Evolutionary conservation across 1,284 basidiomycete genomes (phyloP), one percentile per base, ranked within the genome.

Genomic region (Jaminaea rosea): DNA sequence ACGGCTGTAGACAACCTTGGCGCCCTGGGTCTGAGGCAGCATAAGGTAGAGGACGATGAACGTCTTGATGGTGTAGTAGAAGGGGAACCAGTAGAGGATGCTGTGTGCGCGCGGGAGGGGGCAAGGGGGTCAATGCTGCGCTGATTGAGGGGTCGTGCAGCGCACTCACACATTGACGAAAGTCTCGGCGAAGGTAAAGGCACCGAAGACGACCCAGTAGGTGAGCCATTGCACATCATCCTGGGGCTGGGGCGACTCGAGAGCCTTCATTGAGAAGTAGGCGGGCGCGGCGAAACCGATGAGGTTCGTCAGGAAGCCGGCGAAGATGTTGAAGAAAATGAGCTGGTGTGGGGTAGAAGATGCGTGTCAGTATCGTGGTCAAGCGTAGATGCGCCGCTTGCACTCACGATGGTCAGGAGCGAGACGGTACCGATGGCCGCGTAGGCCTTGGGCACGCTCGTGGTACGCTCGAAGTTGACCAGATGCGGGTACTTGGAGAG

Each of bases 401-500:
- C 26, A 62, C 62, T 54, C 54, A 72, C 67, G 29, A 72, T 50
- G 46, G 69, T 67, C 62, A 76, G 73, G 73, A 91, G 75, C 51
- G 79, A 67, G 58, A 84, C 78, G 59, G 81, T 80, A 55, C 86
- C 88, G 65, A 96, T 77, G 67, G 87, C 88, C 60, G 84, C 81
- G 77, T 93, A 92, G 17, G 88, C 82, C 82, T 97, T 97, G 67
- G 93, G 92, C 41, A 97, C 78, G 71, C 88, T 85, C 5, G 89
- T 92, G 76, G 85, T 85, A 75, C 86, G 81, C 80, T 98, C 92
- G 65, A 96, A 75, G 69, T 82, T 63, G 63, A 62, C 62, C 15
- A 64, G 55, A 44, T 59, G 56, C 29, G 90, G 87, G 78, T 92
- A 96, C 81, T 89, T 92, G 73, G 85, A 82, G 69, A 98, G 85